These are phyloP conservation scores for Mycena vulgaris DNA, from an alignment of 768 basidiomycete genomes.

Conservation along the genomic window DNA sequence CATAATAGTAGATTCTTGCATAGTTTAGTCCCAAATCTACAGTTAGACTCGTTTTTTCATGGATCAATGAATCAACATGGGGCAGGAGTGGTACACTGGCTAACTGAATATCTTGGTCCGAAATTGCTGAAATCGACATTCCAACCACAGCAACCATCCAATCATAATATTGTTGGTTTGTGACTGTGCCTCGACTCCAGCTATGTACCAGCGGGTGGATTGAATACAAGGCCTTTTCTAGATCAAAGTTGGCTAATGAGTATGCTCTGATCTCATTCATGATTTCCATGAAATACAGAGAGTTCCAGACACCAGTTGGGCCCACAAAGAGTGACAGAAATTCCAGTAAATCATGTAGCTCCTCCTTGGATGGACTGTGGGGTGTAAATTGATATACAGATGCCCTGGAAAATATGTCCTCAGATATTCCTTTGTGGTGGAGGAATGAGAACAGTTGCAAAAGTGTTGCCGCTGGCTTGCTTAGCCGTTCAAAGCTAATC, in stretches of 20 bases:
- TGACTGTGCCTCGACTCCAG: background rate
- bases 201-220: too few species aligned
- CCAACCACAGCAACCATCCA: too few species aligned
- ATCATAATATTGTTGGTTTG: background rate
- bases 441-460: conserved; percentile 15
- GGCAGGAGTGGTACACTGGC: too few species aligned
- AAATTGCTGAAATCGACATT: too few species aligned
- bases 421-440: conserved; percentile 9
- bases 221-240: background rate
- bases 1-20: background rate
- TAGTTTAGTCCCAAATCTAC: too few species aligned
- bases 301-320: background rate
- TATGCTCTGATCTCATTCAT: conserved; percentile 7
- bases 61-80: too few species aligned
- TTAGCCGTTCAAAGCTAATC: conserved; percentile 25
- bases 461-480: background rate
- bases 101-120: too few species aligned
- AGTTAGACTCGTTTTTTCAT: too few species aligned
- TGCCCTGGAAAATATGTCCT: conserved; percentile 21
- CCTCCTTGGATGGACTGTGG: background rate
- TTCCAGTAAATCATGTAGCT: background rate
- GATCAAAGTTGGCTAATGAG: conserved; percentile 6
- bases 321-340: background rate
- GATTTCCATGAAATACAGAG: background rate
- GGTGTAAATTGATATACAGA: background rate